These are phyloP conservation scores for Goffeauzyma gilvescens DNA, from an alignment of 768 basidiomycete species.

Conservation along the genomic window DNA sequence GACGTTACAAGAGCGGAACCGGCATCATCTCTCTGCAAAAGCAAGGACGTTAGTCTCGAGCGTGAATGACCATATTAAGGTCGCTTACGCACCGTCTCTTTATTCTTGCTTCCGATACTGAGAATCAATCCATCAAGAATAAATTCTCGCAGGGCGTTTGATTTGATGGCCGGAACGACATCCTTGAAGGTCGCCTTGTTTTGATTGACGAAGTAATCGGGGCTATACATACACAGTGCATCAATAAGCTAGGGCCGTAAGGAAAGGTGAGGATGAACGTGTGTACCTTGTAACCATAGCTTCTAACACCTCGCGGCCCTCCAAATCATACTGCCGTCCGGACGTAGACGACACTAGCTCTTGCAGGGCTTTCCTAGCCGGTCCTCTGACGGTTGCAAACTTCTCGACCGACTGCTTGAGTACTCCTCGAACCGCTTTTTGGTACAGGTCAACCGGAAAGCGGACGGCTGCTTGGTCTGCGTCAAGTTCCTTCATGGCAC, in stretches of 20 bases:
- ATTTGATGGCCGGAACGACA: conserved; percentile 45
- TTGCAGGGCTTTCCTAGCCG: conserved; percentile 36
- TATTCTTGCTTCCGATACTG: conserved; percentile 65
- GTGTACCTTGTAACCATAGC: conserved; percentile 43
- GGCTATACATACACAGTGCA: too few relatives aligned
- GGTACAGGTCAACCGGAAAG: neutral
- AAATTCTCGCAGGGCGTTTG: conserved; percentile 44
- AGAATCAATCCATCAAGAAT: conserved; percentile 55
- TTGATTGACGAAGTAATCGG: neutral
- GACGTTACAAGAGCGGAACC: neutral
- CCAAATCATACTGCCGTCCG: conserved; percentile 36
- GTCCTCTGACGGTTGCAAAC: conserved; percentile 72
- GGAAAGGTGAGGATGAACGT: conserved; percentile 1
- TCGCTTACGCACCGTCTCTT: conserved; percentile 49
- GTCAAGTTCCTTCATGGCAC: neutral
- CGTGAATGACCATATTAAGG: neutral
- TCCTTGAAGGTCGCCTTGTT: conserved; percentile 34
- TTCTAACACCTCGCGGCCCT: conserved; percentile 37
- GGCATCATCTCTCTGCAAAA: too few relatives aligned
- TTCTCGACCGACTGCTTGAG: conserved; percentile 80
- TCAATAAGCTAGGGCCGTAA: too few relatives aligned
- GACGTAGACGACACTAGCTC: conserved; percentile 22
- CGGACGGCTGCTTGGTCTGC: neutral
- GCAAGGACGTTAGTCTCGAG: neutral
- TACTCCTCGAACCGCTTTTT: conserved; percentile 40